Conservation (phyloP, 1,284 basidiomycete species). For the Cryptococcus maquisensis region DNA sequence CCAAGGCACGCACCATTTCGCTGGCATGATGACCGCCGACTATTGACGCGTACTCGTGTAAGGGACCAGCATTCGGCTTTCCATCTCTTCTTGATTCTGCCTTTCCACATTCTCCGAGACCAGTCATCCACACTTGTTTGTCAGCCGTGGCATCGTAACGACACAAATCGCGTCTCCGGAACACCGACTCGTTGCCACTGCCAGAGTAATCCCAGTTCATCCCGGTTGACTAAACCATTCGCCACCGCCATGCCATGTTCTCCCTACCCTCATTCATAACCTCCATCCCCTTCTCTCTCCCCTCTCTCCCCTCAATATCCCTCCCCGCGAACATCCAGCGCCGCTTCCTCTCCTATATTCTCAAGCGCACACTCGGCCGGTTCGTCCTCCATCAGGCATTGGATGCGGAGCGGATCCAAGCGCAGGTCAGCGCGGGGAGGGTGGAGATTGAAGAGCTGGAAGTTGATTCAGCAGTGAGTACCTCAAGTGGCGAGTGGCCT, state of each 20-base stretch:
- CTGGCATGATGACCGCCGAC: too few species aligned
- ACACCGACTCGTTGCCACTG: too few species aligned
- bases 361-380: conserved; percentile 77
- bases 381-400: conserved; percentile 83
- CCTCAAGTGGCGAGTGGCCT: not conserved
- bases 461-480: conserved; percentile 67
- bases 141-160: too few species aligned
- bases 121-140: too few species aligned
- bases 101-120: too few species aligned
- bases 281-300: conserved; percentile 33
- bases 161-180: too few species aligned
- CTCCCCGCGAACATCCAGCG: conserved; percentile 80
- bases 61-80: too few species aligned
- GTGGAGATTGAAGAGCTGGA: conserved; percentile 81
- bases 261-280: conserved; percentile 33
- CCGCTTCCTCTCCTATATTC: conserved; percentile 81
- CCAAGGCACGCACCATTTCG: too few species aligned
- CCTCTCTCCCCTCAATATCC: conserved; percentile 48
- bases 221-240: too few species aligned
- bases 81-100: too few species aligned
- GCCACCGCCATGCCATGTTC: conserved; percentile 24
- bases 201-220: too few species aligned
- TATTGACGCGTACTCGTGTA: too few species aligned
- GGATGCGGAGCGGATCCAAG: conserved; percentile 80
- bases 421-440: conserved; percentile 82